Percentiles rank a stretch among this genome's conserved stretches.
phyloP scores from a whole-genome alignment of 1,284 basidiomycete genomes.

The Apiotrichum brassicae region DNA sequence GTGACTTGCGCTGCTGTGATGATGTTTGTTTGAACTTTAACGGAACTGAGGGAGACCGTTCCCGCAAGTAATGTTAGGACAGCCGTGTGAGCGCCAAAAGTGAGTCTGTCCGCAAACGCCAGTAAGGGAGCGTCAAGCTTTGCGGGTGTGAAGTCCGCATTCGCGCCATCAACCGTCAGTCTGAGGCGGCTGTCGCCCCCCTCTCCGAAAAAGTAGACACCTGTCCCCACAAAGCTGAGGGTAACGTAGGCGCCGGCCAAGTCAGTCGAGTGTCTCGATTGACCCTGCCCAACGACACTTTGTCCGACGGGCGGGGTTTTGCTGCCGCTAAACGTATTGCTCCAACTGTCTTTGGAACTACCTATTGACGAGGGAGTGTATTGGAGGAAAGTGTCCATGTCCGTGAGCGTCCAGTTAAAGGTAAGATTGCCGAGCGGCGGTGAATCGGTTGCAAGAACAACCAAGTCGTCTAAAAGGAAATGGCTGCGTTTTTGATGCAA shows the following conservation, averaged over 20 bases:
- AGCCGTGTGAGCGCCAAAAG: not conserved
- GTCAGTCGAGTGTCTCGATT: not conserved
- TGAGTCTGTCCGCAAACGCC: not conserved
- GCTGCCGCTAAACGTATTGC: not conserved
- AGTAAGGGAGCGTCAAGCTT: not conserved
- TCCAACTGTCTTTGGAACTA: not conserved
- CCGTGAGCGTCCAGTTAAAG: conserved; percentile 9
- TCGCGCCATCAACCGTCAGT: conserved; percentile 4
- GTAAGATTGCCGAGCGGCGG: not conserved
- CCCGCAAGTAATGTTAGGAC: not conserved
- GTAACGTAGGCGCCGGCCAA: not conserved
- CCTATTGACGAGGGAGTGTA: not conserved
- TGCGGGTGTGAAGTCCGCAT: not conserved
- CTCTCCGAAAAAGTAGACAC: not conserved
- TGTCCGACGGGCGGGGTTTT: not conserved
- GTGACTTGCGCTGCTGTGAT: not conserved
- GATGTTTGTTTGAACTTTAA: not conserved
- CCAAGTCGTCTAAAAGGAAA: too few species aligned
- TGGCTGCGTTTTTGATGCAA: too few species aligned
- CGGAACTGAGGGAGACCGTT: not conserved
- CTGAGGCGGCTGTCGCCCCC: not conserved
- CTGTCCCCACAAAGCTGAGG: conserved; percentile 1
- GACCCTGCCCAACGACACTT: not conserved
- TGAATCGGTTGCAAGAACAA: too few species aligned
- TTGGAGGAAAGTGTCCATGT: conserved; percentile 3